phyloP scores from a whole-genome alignment of 2,329 filamentous ascomycete species.

The Ophiognomonia clavigignenti-juglandacearum region DNA sequence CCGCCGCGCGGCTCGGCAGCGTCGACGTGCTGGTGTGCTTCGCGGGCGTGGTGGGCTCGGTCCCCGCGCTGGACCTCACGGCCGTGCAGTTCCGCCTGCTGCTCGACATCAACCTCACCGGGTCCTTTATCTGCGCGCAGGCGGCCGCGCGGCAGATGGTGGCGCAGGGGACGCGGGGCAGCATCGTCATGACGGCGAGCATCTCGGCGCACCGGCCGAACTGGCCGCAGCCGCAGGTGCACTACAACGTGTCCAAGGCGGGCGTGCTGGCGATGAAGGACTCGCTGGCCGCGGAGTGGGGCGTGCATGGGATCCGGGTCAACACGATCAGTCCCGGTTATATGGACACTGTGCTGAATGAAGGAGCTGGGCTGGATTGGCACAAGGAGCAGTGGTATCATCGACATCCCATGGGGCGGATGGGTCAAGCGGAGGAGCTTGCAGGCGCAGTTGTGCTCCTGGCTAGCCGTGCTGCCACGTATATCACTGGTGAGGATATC shows the following conservation, averaged over 20 bases:
- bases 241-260: constrained; percentile 70
- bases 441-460: constrained; percentile 58
- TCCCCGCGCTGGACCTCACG: constrained; percentile 55
- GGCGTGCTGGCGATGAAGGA: constrained; percentile 59
- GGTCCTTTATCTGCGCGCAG: constrained; percentile 65
- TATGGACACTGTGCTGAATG: constrained; percentile 73
- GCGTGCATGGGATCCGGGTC: constrained; percentile 62
- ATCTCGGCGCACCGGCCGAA: constrained; percentile 67
- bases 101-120: constrained; percentile 68
- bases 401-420: constrained; percentile 59
- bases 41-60: constrained; percentile 62
- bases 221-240: constrained; percentile 65
- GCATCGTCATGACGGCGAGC: constrained; percentile 62
- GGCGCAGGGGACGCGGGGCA: constrained; percentile 43
- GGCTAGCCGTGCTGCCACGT: constrained; percentile 55
- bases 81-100: constrained; percentile 56
- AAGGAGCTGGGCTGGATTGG: constrained; percentile 52
- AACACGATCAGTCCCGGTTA: constrained; percentile 71
- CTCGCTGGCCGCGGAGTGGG: constrained; percentile 70
- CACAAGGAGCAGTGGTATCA: constrained; percentile 51
- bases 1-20: constrained; percentile 38
- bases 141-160: constrained; percentile 55
- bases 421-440: constrained; percentile 60
- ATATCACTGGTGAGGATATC: constrained; percentile 65
- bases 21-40: constrained; percentile 58